phyloP scores from a whole-genome alignment of 495 filamentous ascomycete species.

The Penicillium mononematosum region DNA sequence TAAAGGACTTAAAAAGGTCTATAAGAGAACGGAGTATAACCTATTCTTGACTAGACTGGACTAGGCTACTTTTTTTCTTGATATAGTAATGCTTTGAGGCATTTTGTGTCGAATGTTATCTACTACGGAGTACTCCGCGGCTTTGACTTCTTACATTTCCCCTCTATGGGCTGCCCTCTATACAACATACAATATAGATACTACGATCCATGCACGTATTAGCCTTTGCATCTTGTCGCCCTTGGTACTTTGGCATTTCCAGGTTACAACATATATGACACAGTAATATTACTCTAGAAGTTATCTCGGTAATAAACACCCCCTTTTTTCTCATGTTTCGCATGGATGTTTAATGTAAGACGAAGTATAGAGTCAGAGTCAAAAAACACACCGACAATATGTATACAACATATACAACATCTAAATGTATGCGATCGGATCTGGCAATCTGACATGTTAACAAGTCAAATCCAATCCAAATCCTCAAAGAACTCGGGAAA shows the following conservation, averaged over 20 bases:
- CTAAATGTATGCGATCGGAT: background rate
- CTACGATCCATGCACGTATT: background rate
- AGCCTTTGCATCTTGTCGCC: background rate
- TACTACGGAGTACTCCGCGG: background rate
- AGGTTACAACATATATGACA: background rate
- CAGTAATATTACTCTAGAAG: background rate
- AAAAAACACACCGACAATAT: background rate
- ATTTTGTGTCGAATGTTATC: slow-evolving; percentile 14
- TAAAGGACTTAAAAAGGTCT: background rate
- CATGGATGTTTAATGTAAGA: background rate
- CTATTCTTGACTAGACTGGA: background rate
- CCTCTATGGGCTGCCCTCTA: too few relatives aligned
- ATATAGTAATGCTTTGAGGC: slow-evolving; percentile 12
- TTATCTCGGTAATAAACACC: background rate
- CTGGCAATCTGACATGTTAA: background rate
- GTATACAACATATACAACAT: too few relatives aligned
- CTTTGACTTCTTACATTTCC: background rate
- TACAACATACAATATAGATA: too few relatives aligned
- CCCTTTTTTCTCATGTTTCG: background rate
- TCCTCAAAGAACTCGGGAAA: background rate
- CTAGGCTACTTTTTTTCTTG: too few relatives aligned
- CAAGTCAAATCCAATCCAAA: background rate
- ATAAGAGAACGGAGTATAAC: background rate
- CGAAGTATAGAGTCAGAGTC: background rate
- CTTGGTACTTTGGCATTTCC: background rate